phyloP scores from a whole-genome alignment of 176 grass and related monocot genomes.

The Microstegium vimineum region DNA sequence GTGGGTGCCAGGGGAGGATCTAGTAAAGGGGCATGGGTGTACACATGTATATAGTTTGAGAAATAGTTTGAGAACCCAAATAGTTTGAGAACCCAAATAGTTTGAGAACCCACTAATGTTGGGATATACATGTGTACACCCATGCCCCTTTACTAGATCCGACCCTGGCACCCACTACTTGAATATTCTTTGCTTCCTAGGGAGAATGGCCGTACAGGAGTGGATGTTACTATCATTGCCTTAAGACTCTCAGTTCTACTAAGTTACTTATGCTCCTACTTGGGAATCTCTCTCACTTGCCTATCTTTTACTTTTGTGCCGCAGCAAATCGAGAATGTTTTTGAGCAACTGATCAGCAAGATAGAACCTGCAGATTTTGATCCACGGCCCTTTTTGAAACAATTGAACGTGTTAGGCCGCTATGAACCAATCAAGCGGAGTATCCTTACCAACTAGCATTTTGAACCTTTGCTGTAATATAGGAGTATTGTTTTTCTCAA shows the following conservation, averaged over 20 bases:
- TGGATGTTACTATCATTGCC: not conserved
- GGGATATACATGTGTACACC: no score
- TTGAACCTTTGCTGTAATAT: not conserved
- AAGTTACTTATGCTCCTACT: not conserved
- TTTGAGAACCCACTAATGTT: no score
- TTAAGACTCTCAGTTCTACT: not conserved
- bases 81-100: no score
- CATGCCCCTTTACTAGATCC: no score
- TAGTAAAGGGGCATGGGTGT: no score
- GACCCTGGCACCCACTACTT: not conserved
- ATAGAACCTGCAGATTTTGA: conserved; percentile 44
- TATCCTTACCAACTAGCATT: conserved; percentile 35
- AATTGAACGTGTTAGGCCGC: conserved; percentile 36
- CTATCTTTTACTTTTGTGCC: conserved; percentile 15
- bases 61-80: no score
- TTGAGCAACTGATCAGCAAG: conserved; percentile 40
- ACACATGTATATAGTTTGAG: no score
- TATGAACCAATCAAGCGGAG: conserved; percentile 56
- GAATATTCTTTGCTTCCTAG: not conserved
- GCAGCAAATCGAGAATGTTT: conserved; percentile 32
- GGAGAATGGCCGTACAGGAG: not conserved
- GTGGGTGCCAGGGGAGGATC: not conserved
- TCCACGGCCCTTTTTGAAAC: conserved; percentile 30
- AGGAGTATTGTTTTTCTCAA: not conserved
- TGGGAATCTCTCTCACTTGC: not conserved